phyloP scores from a whole-genome alignment of 2,329 filamentous ascomycete genomes.

The Scedosporium minutisporum region DNA sequence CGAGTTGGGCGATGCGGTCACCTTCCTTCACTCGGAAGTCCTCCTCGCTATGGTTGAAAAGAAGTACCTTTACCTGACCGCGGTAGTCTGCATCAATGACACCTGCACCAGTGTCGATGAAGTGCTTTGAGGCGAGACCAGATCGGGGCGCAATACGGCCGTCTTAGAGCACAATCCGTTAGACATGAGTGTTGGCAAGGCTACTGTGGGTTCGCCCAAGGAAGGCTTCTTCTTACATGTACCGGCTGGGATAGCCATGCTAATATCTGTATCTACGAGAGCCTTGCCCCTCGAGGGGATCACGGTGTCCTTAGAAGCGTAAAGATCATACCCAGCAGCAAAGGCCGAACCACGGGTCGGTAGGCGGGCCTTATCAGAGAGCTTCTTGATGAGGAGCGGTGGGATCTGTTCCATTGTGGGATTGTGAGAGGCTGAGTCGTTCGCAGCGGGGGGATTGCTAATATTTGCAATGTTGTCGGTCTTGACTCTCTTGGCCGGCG shows the following conservation, averaged over 20 bases:
- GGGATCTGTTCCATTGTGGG: constrained; percentile 30
- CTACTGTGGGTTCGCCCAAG: neutral
- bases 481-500: constrained; percentile 73
- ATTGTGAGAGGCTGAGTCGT: constrained; percentile 11
- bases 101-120: constrained; percentile 90
- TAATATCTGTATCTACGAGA: constrained; percentile 82
- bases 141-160: constrained; percentile 84
- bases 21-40: constrained; percentile 78
- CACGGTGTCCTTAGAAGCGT: constrained; percentile 62
- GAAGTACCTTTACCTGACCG: constrained; percentile 83
- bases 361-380: constrained; percentile 66
- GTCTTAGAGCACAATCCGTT: constrained; percentile 39
- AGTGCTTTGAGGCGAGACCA: constrained; percentile 86
- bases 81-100: constrained; percentile 98
- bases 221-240: constrained; percentile 59
- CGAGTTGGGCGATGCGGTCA: constrained; percentile 86
- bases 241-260: constrained; percentile 79
- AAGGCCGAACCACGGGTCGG: constrained; percentile 84
- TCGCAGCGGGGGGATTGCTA: constrained; percentile 15
- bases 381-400: constrained; percentile 72
- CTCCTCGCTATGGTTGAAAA: constrained; percentile 81
- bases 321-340: constrained; percentile 90
- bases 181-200: neutral
- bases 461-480: constrained; percentile 26
- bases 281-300: constrained; percentile 78